phyloP scores from a whole-genome alignment of 192 early-diverging fungal genomes.

The Jimgerdemannia lactiflua region DNA sequence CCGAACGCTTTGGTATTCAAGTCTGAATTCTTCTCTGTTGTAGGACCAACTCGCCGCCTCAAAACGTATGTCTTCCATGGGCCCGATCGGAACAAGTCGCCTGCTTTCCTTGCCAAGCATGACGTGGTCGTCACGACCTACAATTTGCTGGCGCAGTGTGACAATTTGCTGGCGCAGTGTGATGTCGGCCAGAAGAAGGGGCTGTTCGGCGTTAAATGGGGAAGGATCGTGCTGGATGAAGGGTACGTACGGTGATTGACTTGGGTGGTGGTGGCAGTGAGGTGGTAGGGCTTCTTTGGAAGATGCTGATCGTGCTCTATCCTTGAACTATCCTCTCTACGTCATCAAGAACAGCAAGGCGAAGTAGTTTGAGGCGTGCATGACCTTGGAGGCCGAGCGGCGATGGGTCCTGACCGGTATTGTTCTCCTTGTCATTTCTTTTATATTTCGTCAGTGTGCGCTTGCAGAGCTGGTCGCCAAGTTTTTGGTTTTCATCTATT shows the following conservation, averaged over 20 bases:
- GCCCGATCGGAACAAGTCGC: constrained; percentile 21
- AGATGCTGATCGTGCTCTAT: constrained; percentile 34
- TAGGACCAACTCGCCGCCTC: constrained; percentile 19
- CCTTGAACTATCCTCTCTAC: constrained; percentile 43
- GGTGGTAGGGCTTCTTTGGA: too few relatives aligned
- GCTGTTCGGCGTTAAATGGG: constrained; percentile 74
- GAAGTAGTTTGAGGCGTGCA: constrained; percentile 69
- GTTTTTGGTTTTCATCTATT: too few relatives aligned
- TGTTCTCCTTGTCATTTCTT: too few relatives aligned
- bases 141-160: too few relatives aligned
- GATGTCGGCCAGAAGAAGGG: constrained; percentile 19
- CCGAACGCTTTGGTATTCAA: too few relatives aligned
- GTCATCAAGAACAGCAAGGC: constrained; percentile 82
- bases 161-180: constrained; percentile 29
- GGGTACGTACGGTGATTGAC: constrained; percentile 32
- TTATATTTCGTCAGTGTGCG: too few relatives aligned
- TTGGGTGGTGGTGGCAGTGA: too few relatives aligned
- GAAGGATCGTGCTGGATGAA: constrained; percentile 90
- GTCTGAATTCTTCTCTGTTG: not conserved
- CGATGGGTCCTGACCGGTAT: constrained; percentile 93
- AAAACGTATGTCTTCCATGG: constrained; percentile 63
- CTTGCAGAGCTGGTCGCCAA: too few relatives aligned
- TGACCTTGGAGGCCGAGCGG: constrained; percentile 60
- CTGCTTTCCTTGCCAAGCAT: constrained; percentile 25
- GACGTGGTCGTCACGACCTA: constrained; percentile 52